Evolutionary conservation across 1,284 basidiomycete genomes (phyloP).

Genomic region (Stygiomarasmius scandens): DNA sequence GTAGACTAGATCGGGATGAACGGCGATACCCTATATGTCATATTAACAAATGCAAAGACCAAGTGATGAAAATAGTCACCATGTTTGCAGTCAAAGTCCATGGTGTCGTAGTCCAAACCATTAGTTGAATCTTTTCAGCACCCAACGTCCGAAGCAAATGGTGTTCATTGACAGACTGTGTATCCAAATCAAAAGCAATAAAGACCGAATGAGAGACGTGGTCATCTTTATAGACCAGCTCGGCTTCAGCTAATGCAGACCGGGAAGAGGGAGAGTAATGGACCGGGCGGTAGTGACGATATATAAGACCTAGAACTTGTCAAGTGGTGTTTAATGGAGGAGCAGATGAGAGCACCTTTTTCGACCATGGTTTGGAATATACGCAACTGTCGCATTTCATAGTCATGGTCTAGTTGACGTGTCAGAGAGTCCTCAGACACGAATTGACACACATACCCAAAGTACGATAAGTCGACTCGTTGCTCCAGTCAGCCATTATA

Average conservation of each 20-base stretch:
- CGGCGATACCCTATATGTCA: conserved; percentile 76
- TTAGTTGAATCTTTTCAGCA: conserved; percentile 48
- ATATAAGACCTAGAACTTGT: conserved; percentile 74
- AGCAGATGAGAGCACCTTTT: conserved; percentile 51
- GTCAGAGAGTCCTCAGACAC: conserved; percentile 1
- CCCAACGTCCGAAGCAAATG: not conserved
- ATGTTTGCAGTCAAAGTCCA: conserved; percentile 98
- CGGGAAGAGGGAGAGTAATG: conserved; percentile 95
- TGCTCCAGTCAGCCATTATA: conserved; percentile 92
- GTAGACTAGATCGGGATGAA: conserved; percentile 78
- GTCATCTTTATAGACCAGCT: conserved; percentile 89
- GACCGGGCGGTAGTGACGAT: conserved; percentile 87
- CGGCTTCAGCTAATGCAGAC: conserved; percentile 95
- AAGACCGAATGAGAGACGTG: conserved; percentile 90
- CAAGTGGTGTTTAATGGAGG: not conserved
- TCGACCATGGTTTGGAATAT: conserved; percentile 91
- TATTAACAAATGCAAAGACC: conserved; percentile 2
- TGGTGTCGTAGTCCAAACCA: conserved; percentile 99
- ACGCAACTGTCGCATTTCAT: conserved; percentile 87
- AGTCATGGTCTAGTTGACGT: conserved; percentile 67
- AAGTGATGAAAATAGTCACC: conserved; percentile 49
- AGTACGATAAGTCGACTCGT: conserved; percentile 83
- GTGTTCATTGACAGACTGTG: conserved; percentile 1
- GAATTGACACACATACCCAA: conserved; percentile 56
- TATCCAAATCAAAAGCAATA: conserved; percentile 72